These are phyloP conservation scores for Dothistroma septosporum DNA, from an alignment of 2,329 filamentous ascomycete genomes.

Conservation along the genomic window DNA sequence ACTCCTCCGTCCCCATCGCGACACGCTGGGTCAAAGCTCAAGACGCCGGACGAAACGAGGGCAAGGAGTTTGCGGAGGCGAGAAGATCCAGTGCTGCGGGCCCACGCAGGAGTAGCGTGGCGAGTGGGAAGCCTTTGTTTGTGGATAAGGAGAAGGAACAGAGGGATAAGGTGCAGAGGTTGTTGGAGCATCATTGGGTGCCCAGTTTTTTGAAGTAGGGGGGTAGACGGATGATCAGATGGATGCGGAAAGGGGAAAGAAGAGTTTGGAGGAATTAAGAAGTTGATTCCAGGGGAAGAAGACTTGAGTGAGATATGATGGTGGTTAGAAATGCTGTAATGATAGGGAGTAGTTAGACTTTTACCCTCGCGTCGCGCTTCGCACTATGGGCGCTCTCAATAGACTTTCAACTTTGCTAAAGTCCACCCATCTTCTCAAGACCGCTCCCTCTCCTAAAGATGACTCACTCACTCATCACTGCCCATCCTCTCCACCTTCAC, in stretches of 20 bases:
- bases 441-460: too few species aligned
- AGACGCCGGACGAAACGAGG: background rate
- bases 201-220: conserved; percentile 15
- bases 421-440: too few species aligned
- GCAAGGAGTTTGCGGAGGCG: background rate
- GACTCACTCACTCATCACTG: background rate
- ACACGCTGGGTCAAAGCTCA: conserved; percentile 1
- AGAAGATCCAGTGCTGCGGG: conserved; percentile 1
- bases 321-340: too few species aligned
- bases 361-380: too few species aligned
- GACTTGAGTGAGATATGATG: background rate
- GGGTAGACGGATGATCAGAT: background rate
- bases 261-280: background rate
- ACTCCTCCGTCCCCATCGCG: conserved; percentile 4
- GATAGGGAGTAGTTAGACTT: too few species aligned
- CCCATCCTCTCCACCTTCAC: background rate
- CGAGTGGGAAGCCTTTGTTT: conserved; percentile 3
- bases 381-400: too few species aligned
- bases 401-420: too few species aligned
- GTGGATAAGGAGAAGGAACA: conserved; percentile 20
- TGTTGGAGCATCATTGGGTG: conserved; percentile 18
- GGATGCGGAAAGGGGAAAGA: background rate
- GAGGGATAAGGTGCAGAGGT: conserved; percentile 12
- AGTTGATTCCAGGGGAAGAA: background rate
- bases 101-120: conserved; percentile 9